Percentiles rank a stretch among this genome's conserved stretches.
Conservation (phyloP, 2,329 filamentous ascomycete genomes). For the Clarireedia hainanense region DNA sequence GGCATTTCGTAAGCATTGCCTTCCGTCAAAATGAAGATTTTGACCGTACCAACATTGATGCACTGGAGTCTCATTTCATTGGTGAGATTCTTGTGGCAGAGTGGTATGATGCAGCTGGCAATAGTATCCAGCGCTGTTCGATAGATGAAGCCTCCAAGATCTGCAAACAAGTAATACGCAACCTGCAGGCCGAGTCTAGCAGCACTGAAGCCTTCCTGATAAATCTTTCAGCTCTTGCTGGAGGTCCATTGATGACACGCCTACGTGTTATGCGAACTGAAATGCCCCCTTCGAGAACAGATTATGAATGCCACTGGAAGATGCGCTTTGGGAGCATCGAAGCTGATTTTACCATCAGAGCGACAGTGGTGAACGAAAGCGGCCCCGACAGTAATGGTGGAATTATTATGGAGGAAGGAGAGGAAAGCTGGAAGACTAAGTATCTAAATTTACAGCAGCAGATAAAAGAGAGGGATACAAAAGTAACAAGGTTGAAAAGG, state of each 20-base stretch:
- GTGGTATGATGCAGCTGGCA: slow-evolving; percentile 44
- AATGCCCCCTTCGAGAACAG: slow-evolving; percentile 30
- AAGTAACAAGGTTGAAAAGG: slow-evolving; percentile 37
- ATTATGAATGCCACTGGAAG: slow-evolving; percentile 48
- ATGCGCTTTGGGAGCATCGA: slow-evolving; percentile 46
- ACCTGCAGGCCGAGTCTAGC: slow-evolving; percentile 42
- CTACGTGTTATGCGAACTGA: slow-evolving; percentile 38
- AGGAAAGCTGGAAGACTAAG: slow-evolving; percentile 40
- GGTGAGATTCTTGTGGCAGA: slow-evolving; percentile 40
- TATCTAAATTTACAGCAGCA: slow-evolving; percentile 51
- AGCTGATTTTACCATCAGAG: slow-evolving; percentile 44
- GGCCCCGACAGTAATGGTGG: slow-evolving; percentile 21
- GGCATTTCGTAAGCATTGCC: slow-evolving; percentile 22
- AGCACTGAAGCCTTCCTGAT: slow-evolving; percentile 50
- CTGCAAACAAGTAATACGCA: slow-evolving; percentile 45
- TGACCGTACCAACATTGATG: slow-evolving; percentile 45
- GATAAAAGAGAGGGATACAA: slow-evolving; percentile 50
- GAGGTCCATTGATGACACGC: slow-evolving; percentile 43
- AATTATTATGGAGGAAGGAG: slow-evolving; percentile 13
- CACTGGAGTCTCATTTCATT: slow-evolving; percentile 47
- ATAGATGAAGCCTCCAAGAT: slow-evolving; percentile 48
- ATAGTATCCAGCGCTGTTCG: slow-evolving; percentile 35
- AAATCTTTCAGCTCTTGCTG: slow-evolving; percentile 50
- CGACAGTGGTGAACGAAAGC: slow-evolving; percentile 31
- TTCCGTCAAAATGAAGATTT: slow-evolving; percentile 26